Evolutionary conservation across 1,284 basidiomycete species (phyloP).

Genomic region (Moesziomyces antarcticus): DNA sequence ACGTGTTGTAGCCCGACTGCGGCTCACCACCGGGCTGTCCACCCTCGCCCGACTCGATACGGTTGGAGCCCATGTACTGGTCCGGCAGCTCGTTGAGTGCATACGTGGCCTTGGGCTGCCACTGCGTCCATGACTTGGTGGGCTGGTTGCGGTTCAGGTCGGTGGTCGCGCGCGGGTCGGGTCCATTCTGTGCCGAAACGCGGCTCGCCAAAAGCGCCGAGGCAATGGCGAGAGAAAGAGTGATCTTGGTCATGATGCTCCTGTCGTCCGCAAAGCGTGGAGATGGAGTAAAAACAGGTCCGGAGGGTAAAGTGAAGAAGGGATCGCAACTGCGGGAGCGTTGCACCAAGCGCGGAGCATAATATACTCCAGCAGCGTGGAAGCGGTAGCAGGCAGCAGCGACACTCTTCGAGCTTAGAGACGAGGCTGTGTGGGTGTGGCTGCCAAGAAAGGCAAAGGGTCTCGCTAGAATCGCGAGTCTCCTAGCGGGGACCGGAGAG

Average conservation of each 20-base stretch:
- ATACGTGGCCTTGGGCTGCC: conserved; percentile 59
- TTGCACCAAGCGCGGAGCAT: conserved; percentile 1
- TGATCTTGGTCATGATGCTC: conserved; percentile 30
- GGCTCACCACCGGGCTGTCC: conserved; percentile 38
- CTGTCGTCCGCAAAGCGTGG: background rate
- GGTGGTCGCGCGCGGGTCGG: conserved; percentile 42
- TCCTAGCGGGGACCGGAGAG: conserved; percentile 1
- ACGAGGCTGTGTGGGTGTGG: conserved; percentile 3
- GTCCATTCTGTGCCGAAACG: conserved; percentile 21
- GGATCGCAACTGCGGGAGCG: no score
- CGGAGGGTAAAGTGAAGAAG: no score
- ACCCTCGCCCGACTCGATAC: conserved; percentile 40
- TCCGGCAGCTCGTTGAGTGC: conserved; percentile 49
- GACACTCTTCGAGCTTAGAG: background rate
- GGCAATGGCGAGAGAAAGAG: conserved; percentile 16
- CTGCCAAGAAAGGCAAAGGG: conserved; percentile 24
- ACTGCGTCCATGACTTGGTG: conserved; percentile 58
- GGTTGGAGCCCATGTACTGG: conserved; percentile 57
- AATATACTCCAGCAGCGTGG: conserved; percentile 19
- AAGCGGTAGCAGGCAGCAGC: background rate
- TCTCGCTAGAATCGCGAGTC: background rate
- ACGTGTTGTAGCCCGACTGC: conserved; percentile 58
- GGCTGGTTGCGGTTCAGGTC: conserved; percentile 49
- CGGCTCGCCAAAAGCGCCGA: conserved; percentile 15
- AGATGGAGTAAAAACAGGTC: background rate